Conservation (phyloP, 495 filamentous ascomycete species). For the Lineolata rhizophorae region DNA sequence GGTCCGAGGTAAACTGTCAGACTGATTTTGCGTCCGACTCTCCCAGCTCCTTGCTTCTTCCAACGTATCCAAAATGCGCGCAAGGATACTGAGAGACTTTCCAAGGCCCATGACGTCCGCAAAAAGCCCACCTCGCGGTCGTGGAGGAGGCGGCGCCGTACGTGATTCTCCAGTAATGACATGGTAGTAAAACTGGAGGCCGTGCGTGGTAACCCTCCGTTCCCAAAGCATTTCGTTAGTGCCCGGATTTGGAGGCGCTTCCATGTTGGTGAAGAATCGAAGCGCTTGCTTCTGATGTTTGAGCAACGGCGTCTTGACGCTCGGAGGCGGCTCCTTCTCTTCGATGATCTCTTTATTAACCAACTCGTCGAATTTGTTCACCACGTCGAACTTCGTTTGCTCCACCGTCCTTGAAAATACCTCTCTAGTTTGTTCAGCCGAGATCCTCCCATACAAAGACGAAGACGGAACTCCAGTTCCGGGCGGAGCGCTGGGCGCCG, state of each 20-base stretch:
- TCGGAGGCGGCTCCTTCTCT: slow-evolving; percentile 39
- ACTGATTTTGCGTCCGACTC: no score
- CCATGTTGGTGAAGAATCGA: slow-evolving; percentile 67
- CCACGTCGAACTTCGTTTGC: slow-evolving; percentile 64
- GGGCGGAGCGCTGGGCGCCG: not conserved
- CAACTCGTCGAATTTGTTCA: slow-evolving; percentile 71
- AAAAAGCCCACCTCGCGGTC: slow-evolving; percentile 52
- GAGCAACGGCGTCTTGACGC: slow-evolving; percentile 48
- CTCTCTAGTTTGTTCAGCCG: no score
- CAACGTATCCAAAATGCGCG: slow-evolving; percentile 43
- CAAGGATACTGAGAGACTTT: slow-evolving; percentile 78
- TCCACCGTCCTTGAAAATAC: slow-evolving; percentile 67
- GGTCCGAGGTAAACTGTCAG: no score
- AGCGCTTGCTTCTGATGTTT: slow-evolving; percentile 83
- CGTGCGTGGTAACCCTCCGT: slow-evolving; percentile 18
- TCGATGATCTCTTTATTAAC: slow-evolving; percentile 52
- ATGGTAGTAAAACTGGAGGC: slow-evolving; percentile 43
- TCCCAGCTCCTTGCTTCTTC: slow-evolving; percentile 40
- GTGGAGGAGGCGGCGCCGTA: slow-evolving; percentile 42
- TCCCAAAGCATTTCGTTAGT: slow-evolving; percentile 16
- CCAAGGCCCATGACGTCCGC: slow-evolving; percentile 98
- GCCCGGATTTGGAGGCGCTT: slow-evolving; percentile 44
- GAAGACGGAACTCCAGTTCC: no score
- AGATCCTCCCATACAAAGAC: no score
- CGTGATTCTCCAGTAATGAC: slow-evolving; percentile 54